phyloP scores from a whole-genome alignment of 169 alveolate species.

The Besnoitia besnoiti region DNA sequence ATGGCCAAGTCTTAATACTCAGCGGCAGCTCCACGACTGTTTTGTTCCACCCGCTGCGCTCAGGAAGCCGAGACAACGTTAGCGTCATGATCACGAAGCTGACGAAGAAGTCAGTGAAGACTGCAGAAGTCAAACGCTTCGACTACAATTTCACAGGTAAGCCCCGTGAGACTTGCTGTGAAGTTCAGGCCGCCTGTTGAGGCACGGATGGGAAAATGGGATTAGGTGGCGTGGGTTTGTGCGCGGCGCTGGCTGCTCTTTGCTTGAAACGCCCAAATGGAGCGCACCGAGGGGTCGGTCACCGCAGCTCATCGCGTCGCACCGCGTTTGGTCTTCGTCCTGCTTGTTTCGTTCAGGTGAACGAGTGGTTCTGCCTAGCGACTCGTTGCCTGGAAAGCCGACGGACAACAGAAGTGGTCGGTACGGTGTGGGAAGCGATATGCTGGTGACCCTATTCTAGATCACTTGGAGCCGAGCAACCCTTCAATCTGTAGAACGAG shows the following conservation, averaged over 20 bases:
- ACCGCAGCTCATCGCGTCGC: not conserved
- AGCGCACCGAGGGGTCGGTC: not conserved
- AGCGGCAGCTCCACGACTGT: not conserved
- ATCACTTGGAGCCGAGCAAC: too few species aligned
- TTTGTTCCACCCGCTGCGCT: too few species aligned
- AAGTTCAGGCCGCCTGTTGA: too few species aligned
- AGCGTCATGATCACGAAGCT: slow-evolving; percentile 42
- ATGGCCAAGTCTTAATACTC: too few species aligned
- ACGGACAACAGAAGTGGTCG: slow-evolving; percentile 13
- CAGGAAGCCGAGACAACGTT: slow-evolving; percentile 45
- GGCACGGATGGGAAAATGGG: too few species aligned
- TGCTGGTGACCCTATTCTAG: not conserved
- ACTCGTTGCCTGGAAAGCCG: not conserved
- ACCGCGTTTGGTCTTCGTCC: not conserved
- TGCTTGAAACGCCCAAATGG: too few species aligned
- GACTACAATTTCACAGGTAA: slow-evolving; percentile 52
- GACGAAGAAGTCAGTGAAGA: slow-evolving; percentile 5
- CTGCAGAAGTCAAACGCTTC: slow-evolving; percentile 28
- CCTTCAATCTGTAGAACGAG: too few species aligned
- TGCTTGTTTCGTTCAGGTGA: not conserved
- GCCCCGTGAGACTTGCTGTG: not conserved
- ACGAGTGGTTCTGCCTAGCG: not conserved
- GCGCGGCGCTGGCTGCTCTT: too few species aligned
- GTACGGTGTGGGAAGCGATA: not conserved
- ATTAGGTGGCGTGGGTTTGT: too few species aligned